Percentiles rank a stretch among this genome's conserved stretches.
Evolutionary conservation across 2,329 filamentous ascomycete genomes (phyloP).

Genomic region (Dactylonectria estremocensis): DNA sequence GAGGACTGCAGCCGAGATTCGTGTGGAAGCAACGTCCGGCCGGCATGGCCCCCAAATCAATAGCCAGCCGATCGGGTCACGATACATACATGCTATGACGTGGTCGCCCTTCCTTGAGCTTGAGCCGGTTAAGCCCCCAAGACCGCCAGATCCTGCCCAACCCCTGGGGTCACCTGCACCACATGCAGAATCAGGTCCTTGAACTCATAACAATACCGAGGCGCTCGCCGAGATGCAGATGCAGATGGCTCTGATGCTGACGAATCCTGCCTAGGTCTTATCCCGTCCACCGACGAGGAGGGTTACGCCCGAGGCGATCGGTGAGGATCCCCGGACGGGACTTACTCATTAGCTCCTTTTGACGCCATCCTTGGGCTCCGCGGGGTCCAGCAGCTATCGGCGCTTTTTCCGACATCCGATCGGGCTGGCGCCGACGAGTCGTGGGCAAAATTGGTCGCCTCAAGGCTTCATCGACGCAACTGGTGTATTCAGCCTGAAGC

Average conservation of each 20-base stretch:
- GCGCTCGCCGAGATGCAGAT: constrained; percentile 35
- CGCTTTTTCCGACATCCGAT: constrained; percentile 34
- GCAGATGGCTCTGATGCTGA: constrained; percentile 35
- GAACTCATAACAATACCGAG: constrained; percentile 39
- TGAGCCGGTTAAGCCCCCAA: constrained; percentile 34
- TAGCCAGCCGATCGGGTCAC: constrained; percentile 47
- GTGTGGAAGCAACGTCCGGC: constrained; percentile 33
- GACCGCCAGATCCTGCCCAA: constrained; percentile 46
- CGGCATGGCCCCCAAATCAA: constrained; percentile 35
- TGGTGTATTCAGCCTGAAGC: constrained; percentile 37
- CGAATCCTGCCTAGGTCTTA: constrained; percentile 36
- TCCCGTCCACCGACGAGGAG: constrained; percentile 37
- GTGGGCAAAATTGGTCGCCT: constrained; percentile 27
- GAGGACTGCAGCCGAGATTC: constrained; percentile 41
- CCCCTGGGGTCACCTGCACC: constrained; percentile 38
- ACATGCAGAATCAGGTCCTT: constrained; percentile 33
- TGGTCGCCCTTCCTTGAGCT: constrained; percentile 39
- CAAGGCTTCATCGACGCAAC: constrained; percentile 1
- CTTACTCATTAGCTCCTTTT: constrained; percentile 33
- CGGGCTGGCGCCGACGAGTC: constrained; percentile 37
- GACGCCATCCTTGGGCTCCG: constrained; percentile 38
- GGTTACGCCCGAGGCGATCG: constrained; percentile 43
- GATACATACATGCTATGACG: constrained; percentile 42
- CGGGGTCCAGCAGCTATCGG: constrained; percentile 33
- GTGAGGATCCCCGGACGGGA: constrained; percentile 40